Base-by-base conservation (phyloP, 2,329 filamentous ascomycete species). In the Sphaerostilbella broomeana region DNA sequence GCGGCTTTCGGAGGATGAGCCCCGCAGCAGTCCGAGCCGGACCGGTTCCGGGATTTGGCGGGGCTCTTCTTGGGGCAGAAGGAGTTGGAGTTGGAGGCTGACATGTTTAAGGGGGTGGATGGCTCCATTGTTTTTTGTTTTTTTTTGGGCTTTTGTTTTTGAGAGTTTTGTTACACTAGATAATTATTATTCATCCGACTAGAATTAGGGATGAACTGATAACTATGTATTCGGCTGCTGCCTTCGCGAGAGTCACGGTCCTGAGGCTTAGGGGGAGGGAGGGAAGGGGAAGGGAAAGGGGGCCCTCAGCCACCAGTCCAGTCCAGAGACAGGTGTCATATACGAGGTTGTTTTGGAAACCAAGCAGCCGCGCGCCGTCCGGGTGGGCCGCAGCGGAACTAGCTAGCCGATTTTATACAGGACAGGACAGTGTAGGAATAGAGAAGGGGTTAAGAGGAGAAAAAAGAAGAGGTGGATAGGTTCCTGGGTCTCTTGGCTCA, bases 11-110 rank as follows among this genome's bases (percentile, higher is more conserved):
- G 20, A 26, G 38, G 33, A 18, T 24, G n/a, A 18, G 25, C 35
- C 17, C 38, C 27, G 38, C 32, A 16, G 32, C 17, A 15, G 17
- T 7, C 12, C 22, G 22, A 12, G 5, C 35, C 38, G 38, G 38
- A 26, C 25, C 22, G 32, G 38, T 18, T 20, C 15, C 22, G 34
- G 20, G 38, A 17, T 11, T 25, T 12, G 20, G 32, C 19, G 26
- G 32, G 30, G 38, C 32, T 30, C 17, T 35, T 27, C n/a, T n/a
- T n/a, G n/a, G n/a, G 9, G 26, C 33, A 33, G 32, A 36, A 26
- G 10, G 19, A 17, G 21, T 30, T 30, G 38, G n/a, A n/a, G 19
- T 10, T 12, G 16, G 6, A 24, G 27, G 22, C 8, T 25, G 22
- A 25, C 22, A 12, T 8, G 8, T 9, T 25, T 12, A 12, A 2